These are phyloP conservation scores for Solanum hybrid DNA, from an alignment of 305 asterid species.

Conservation along the genomic window DNA sequence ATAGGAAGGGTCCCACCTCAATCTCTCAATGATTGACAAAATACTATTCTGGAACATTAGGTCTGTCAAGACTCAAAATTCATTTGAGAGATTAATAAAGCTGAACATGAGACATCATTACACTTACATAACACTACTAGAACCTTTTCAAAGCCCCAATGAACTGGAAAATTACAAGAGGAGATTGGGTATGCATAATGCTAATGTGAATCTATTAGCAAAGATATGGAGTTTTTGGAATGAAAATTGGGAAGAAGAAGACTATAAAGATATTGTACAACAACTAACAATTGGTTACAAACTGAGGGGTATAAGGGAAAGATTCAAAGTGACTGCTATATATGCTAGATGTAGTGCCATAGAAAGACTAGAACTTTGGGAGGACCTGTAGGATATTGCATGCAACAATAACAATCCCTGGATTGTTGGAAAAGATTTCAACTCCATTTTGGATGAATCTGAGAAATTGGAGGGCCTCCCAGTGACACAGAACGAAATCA, in stretches of 20 bases:
- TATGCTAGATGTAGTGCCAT: not conserved
- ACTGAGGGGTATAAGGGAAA: not conserved
- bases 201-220: not conserved
- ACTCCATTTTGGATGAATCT: not conserved
- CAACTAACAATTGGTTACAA: no score
- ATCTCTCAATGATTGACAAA: not conserved
- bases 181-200: no score
- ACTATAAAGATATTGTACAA: no score
- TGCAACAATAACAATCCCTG: not conserved
- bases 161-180: not conserved
- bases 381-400: not conserved
- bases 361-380: not conserved
- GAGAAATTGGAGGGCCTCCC: not conserved
- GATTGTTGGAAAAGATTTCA: not conserved
- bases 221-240: not conserved
- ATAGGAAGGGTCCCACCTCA: not conserved
- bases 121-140: not conserved
- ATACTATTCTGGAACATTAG: no score
- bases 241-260: no score
- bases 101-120: not conserved
- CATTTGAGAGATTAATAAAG: not conserved
- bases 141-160: not conserved
- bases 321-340: not conserved
- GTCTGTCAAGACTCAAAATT: not conserved
- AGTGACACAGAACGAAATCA: not conserved